Evolutionary conservation across 306 rosid species (phyloP), one percentile per base, ranked within the genome.

Genomic region (Spatholobus suberectus): DNA sequence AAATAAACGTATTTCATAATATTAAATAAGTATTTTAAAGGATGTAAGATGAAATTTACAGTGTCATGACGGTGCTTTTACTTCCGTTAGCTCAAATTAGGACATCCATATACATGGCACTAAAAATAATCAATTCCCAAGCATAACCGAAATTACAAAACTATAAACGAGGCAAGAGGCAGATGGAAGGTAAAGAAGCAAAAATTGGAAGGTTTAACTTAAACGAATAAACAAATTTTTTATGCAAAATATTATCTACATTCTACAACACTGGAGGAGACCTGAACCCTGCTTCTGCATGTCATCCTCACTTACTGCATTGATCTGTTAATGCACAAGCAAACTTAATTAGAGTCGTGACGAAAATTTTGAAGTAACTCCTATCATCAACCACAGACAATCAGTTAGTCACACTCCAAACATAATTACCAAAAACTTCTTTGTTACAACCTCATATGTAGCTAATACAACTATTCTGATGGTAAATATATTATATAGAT

Each of bases 321-420:
- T 71, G 18, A 87, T 81, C 87, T 77, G 86, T 55, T 80, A 73
- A 81, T 68, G 81, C 72, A 81, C 27, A 67, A 23, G 51, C 51
- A 7, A 34, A 71, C 46, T 54, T 67, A 12, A 58, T 43, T 20
- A 54, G 58, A 52, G 35, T 46, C 72, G 79, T 29, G 78, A 77
- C 18, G 26, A 65, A 63, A 76, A 14, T 18, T 75, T 38, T 9
- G 14, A 57, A 49, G 73, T n/a, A 58, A 38, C 24, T 67, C 62
- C 35, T 17, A 75, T 49, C 18, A 21, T 52, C 51, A 77, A 24
- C 61, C 70, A 58, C 46, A 59, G 35, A 32, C 67, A 70, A 55
- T 40, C 71, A 51, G 62, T 37, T 70, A 27, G 40, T 21, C 41
- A 27, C 52, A 32, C 67, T 6, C 54, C 14, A 59, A 55, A 80